A percentile compares a stretch with the other conserved stretches of the same genome.
phyloP scores from a whole-genome alignment of 2,329 filamentous ascomycete genomes.

The Elsinoe ampelina region DNA sequence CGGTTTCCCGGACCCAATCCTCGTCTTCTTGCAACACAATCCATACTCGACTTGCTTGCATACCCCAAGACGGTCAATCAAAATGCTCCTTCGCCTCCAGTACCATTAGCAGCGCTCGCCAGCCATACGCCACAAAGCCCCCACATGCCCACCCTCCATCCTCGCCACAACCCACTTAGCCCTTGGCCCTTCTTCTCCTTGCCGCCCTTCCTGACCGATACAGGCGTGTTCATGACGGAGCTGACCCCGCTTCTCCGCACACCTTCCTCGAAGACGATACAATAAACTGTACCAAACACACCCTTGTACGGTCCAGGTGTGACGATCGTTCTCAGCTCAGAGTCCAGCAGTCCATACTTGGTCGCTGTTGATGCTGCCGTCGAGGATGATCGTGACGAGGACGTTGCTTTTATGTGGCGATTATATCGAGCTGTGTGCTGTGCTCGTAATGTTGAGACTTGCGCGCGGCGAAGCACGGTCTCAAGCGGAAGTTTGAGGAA shows the following conservation, averaged over 20 bases:
- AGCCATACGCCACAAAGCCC: conserved; percentile 66
- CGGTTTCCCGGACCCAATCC: neutral
- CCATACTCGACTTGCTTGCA: neutral
- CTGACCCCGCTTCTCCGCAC: conserved; percentile 26
- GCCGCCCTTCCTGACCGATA: neutral
- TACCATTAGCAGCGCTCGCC: conserved; percentile 53
- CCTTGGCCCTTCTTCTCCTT: conserved; percentile 52
- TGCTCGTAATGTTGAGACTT: conserved; percentile 59
- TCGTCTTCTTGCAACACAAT: neutral
- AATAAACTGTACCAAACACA: conserved; percentile 85
- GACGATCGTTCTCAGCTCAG: conserved; percentile 60
- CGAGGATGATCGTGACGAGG: conserved; percentile 38
- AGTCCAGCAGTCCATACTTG: conserved; percentile 23
- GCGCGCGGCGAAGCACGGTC: conserved; percentile 80
- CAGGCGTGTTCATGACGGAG: conserved; percentile 3
- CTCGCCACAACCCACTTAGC: conserved; percentile 58
- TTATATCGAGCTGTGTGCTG: conserved; percentile 14
- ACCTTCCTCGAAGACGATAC: conserved; percentile 77
- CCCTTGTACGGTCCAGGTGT: conserved; percentile 72
- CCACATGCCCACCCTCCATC: conserved; percentile 73
- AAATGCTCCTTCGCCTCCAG: conserved; percentile 31
- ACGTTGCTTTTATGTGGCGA: conserved; percentile 30
- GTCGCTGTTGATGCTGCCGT: conserved; percentile 13
- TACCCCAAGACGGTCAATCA: conserved; percentile 13
- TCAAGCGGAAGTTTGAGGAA: conserved; percentile 84